Base-by-base conservation (phyloP, 2,329 filamentous ascomycete genomes). In the Claviceps pazoutovae region DNA sequence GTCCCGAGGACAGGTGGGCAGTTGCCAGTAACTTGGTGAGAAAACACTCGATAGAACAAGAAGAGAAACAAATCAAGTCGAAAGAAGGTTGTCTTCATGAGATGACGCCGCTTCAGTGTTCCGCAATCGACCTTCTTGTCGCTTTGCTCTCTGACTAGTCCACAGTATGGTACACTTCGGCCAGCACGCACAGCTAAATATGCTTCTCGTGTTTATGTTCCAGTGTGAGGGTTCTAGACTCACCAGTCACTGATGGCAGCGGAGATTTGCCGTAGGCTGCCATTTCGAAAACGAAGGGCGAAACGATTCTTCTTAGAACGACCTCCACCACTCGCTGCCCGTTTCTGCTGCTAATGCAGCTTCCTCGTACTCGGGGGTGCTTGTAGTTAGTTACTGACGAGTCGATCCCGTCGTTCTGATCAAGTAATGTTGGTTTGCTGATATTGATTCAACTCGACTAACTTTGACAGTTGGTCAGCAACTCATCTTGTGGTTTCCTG, bases 181-280 rank as follows among this genome's bases (percentile, higher is more conserved):
- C 30, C 30, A 34, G 30, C 30, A 11, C 30, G 30, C 30, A 34
- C 30, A 8, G 19, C 23, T 21, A 5, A 8, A 44, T 26, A 4
- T 26, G 6, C 2, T 44, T 26, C 16, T 41, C n/a, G 7, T n/a
- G 38, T n/a, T 46, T 11, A 19, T 36, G 30, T 19, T 9, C 8
- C 26, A 13, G 17, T 14, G n/a, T 17, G 9, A 26, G 26, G 23
- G 21, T 13, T 16, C n/a, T n/a, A 34, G 21, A 83, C 88, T 73
- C 74, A 94, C 89, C 86, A 71, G 91, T 85, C 73, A 90, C 79
- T 67, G 84, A 84, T 68, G 84, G 76, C 69, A 82, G 75, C 67
- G 85, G 81, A 54, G 80, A 71, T 71, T 94, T 95, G 75, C 88
- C 90, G 70, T 83, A 83, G 68, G 68, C 60, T 46, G 68, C 68